Evolutionary conservation across 306 rosid genomes (phyloP).

Genomic region (Astragalus membranaceus): DNA sequence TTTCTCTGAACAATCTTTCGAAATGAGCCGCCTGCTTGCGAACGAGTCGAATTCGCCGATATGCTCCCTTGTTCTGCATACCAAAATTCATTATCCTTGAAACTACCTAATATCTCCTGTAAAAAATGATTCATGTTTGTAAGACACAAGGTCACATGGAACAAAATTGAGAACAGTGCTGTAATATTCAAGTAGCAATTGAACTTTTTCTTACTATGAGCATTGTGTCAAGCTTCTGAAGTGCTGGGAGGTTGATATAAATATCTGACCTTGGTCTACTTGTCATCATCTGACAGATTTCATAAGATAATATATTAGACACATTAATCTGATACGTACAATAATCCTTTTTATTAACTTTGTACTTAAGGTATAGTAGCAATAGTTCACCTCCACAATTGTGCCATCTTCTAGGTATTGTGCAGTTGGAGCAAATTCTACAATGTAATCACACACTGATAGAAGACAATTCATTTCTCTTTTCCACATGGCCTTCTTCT

Average conservation of each 20-base stretch:
- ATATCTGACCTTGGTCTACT: conserved; percentile 80
- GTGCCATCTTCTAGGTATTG: conserved; percentile 63
- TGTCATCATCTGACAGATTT: conserved; percentile 62
- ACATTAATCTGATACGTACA: background rate
- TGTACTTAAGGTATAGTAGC: background rate
- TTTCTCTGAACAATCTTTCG: conserved; percentile 59
- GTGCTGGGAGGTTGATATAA: conserved; percentile 81
- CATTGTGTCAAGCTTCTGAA: conserved; percentile 88
- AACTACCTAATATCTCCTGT: conserved; percentile 87
- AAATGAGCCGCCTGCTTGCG: conserved; percentile 54
- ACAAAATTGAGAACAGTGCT: background rate
- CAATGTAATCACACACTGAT: conserved; percentile 91
- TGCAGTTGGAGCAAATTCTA: conserved; percentile 70
- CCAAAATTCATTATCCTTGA: conserved; percentile 77
- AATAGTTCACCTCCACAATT: conserved; percentile 58
- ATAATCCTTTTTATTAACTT: background rate
- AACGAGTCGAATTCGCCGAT: conserved; percentile 47
- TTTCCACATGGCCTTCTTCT: conserved; percentile 94
- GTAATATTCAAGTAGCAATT: background rate
- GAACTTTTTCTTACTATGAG: conserved; percentile 54
- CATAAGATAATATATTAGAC: background rate
- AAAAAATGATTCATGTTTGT: background rate
- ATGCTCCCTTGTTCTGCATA: conserved; percentile 86
- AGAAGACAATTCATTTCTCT: conserved; percentile 89
- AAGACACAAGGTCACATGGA: background rate